phyloP scores from a whole-genome alignment of 2,329 filamentous ascomycete genomes.

The Allantophomopsis lycopodina region DNA sequence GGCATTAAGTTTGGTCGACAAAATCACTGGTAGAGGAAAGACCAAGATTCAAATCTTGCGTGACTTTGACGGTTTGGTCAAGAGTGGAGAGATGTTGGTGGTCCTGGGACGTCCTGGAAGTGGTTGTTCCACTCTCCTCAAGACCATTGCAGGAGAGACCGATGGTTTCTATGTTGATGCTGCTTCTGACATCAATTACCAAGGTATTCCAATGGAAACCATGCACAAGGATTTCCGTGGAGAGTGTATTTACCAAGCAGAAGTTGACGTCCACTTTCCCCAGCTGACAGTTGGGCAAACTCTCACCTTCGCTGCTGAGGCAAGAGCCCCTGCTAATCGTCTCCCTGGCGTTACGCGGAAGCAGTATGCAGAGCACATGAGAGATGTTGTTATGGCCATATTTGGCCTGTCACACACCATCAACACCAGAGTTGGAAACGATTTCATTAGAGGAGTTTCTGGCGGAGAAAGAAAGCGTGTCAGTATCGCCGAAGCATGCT shows the following conservation, averaged over 20 bases:
- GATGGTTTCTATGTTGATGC: constrained; percentile 38
- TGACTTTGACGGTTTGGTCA: constrained; percentile 49
- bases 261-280: constrained; percentile 59
- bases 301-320: constrained; percentile 47
- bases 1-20: constrained; percentile 25
- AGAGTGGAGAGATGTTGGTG: constrained; percentile 52
- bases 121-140: constrained; percentile 50
- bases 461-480: constrained; percentile 54
- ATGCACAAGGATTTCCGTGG: constrained; percentile 49
- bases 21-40: constrained; percentile 37
- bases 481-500: constrained; percentile 37
- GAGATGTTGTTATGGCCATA: constrained; percentile 48
- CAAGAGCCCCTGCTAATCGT: constrained; percentile 29
- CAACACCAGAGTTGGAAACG: constrained; percentile 48
- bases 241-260: constrained; percentile 63
- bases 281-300: constrained; percentile 60
- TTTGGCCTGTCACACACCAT: constrained; percentile 49
- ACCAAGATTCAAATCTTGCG: constrained; percentile 44
- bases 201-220: constrained; percentile 30
- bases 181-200: constrained; percentile 41
- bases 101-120: constrained; percentile 54
- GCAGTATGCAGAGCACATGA: constrained; percentile 26
- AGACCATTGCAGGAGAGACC: constrained; percentile 37
- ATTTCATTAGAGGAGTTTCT: constrained; percentile 43
- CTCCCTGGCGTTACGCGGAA: constrained; percentile 35